Evolutionary conservation across 331 rosid genomes (phyloP), one percentile per base, ranked within the genome.

Genomic region (Acacia concinna): DNA sequence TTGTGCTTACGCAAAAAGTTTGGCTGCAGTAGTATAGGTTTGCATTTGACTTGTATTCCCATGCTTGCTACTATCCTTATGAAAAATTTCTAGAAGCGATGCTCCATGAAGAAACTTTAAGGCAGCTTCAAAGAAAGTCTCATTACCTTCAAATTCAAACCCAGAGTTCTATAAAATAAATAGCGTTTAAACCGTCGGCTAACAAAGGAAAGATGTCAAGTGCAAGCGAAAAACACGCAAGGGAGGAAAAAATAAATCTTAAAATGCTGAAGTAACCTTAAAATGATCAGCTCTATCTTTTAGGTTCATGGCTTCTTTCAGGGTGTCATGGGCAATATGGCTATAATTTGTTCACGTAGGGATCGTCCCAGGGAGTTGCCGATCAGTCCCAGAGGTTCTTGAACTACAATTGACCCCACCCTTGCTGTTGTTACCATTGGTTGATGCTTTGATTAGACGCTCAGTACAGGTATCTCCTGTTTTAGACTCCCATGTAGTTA

Each of bases 71-170:
- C 74, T 77, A 56, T 84, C 93, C 52, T 76, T 76, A 47, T 80
- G 40, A 70, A 79, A 82, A 78, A 72, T 72, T 80, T 90, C 97
- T 41, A 87, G 70, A 85, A 89, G 87, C 25, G 79, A 82, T 10
- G 95, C 92, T 76, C 90, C 95, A 71, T 83, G 93, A 79, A 92
- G 93, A 90, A 84, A 92, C 84, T 87, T 87, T 75, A 90, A 83
- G 83, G 91, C 96, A 81, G 97, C 91, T 84, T 90, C 88, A 66
- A 90, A 89, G 84, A 86, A 92, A 76, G 93, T 90, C 83, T 86
- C 97, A 8, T 79, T 87, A 68, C 97, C 89, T 85, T 90, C 93
- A 20, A 86, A 87, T 70, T 62, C 81, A 81, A 87, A 88, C 63
- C 91, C 89, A 46, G 89, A 76, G 73, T 76, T 78, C 95, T 90